A percentile compares a stretch with the other conserved stretches of the same genome.
Conservation (phyloP, 2,329 filamentous ascomycete species). For the Madurella fahalii region DNA sequence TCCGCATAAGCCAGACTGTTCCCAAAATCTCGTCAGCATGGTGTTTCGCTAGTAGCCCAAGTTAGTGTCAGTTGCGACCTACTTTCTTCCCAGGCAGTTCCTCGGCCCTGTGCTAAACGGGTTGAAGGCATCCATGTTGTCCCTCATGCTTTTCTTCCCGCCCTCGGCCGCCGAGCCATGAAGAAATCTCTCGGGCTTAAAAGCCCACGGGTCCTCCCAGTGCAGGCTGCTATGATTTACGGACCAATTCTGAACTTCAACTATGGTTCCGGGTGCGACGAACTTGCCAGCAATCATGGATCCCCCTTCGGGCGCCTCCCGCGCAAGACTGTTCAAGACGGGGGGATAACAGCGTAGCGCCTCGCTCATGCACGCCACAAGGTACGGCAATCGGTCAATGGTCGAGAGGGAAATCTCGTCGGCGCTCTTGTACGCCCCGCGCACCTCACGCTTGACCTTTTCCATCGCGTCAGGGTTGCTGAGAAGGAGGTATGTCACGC, state of each 20-base stretch:
- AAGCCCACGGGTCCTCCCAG: slow-evolving; percentile 33
- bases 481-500: slow-evolving; percentile 29
- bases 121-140: slow-evolving; percentile 30
- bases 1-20: slow-evolving; percentile 41
- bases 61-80: slow-evolving; percentile 12
- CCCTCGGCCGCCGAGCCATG: slow-evolving; percentile 20
- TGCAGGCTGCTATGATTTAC: slow-evolving; percentile 31
- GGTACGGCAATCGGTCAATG: slow-evolving; percentile 31
- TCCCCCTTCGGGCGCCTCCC: slow-evolving; percentile 17
- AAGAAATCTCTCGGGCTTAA: slow-evolving; percentile 34
- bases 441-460: slow-evolving; percentile 36
- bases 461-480: slow-evolving; percentile 29
- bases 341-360: slow-evolving; percentile 37
- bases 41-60: not conserved
- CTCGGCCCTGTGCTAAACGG: slow-evolving; percentile 38
- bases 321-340: slow-evolving; percentile 11
- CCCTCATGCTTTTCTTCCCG: slow-evolving; percentile 26
- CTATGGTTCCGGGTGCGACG: slow-evolving; percentile 25
- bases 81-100: slow-evolving; percentile 41
- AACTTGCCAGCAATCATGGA: slow-evolving; percentile 14
- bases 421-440: slow-evolving; percentile 32
- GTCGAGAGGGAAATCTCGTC: slow-evolving; percentile 36
- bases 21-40: not conserved
- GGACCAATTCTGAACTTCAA: slow-evolving; percentile 30
- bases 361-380: slow-evolving; percentile 38